Percentiles rank a stretch among this genome's conserved stretches.
Evolutionary conservation across 2,329 filamentous ascomycete species (phyloP).

Genomic region (Coniochaeta prunicola): DNA sequence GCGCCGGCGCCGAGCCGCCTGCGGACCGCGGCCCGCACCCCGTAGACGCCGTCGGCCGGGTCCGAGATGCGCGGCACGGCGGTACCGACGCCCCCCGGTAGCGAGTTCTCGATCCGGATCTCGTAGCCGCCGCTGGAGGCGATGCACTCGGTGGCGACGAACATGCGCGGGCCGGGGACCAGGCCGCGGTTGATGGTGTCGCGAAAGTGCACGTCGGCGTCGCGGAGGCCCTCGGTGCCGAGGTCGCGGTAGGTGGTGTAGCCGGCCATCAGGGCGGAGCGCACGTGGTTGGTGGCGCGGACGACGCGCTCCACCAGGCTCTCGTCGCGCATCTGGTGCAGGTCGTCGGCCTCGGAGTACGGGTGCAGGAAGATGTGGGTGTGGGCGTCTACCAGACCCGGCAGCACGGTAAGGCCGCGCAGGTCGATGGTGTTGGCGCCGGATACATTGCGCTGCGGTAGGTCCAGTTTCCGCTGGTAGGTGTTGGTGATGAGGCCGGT

Average conservation of each 20-base stretch:
- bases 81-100: slow-evolving; percentile 16
- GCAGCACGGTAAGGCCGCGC: neutral
- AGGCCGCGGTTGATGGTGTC: slow-evolving; percentile 48
- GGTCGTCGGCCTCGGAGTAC: slow-evolving; percentile 45
- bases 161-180: slow-evolving; percentile 45
- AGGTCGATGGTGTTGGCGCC: neutral
- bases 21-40: slow-evolving; percentile 36
- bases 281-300: slow-evolving; percentile 44
- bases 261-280: slow-evolving; percentile 44
- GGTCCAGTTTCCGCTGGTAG: neutral
- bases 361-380: slow-evolving; percentile 64
- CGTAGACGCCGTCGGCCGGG: slow-evolving; percentile 38
- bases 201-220: slow-evolving; percentile 41
- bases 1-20: slow-evolving; percentile 38
- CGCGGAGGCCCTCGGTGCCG: slow-evolving; percentile 42
- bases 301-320: slow-evolving; percentile 49
- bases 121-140: slow-evolving; percentile 43
- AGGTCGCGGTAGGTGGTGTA: slow-evolving; percentile 54
- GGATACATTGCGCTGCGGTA: neutral
- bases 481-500: neutral
- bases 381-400: slow-evolving; percentile 26
- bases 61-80: slow-evolving; percentile 29
- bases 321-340: slow-evolving; percentile 49
- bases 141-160: slow-evolving; percentile 45
- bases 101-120: slow-evolving; percentile 36